Evolutionary conservation across 805 yeast species (phyloP), one percentile per base, ranked within the genome.

Genomic region (Yamadazyma sp.): DNA sequence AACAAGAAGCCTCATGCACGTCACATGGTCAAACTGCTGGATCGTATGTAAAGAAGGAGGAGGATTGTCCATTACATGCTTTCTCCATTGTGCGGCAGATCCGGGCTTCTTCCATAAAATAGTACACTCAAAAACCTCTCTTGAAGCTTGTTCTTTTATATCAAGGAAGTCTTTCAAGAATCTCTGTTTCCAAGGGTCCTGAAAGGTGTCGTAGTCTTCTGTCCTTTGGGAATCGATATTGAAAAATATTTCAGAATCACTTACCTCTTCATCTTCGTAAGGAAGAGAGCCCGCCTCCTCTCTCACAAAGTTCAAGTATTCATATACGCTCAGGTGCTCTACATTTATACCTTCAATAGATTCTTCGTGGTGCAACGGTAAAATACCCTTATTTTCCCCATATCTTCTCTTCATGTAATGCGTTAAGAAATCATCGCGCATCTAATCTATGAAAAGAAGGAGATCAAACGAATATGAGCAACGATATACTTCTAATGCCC

Each of bases 1-100:
- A 1, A 60, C 57, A 14, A 68, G 40, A 11, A 67, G 53, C 44
- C 60, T 64, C 40, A 67, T 56, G 4, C 55, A 49, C 4, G 63
- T 59, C 6, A 61, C 46, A 28, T 64, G 63, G 21, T 60, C 67
- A 5, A 65, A 41, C 4, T 33, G 32, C 3, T 37, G 32, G 10
- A 14, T 7, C 35, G 58, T 52, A 5, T 41, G 47, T 1, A 53
- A 43, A 1, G 57, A 38, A 1, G 70, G 70, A 3, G 70, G 65
- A 0, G 50, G 50, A 27, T 43, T 45, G 8, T 56, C 49, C 28
- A 60, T 43, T 7, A 67, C 53, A 19, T 44, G 46, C 26, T 50
- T 45, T 14, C 71, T 47, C 71, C 73, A 67, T 31, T 48, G 40
- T 19, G 44, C 46, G 5, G 64, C 59, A 0, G 58, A 51, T 24